Percentiles rank a stretch among this genome's conserved stretches.
These are phyloP conservation scores for Sinapis alba DNA, from an alignment of 441 rosid genomes.

Conservation along the genomic window DNA sequence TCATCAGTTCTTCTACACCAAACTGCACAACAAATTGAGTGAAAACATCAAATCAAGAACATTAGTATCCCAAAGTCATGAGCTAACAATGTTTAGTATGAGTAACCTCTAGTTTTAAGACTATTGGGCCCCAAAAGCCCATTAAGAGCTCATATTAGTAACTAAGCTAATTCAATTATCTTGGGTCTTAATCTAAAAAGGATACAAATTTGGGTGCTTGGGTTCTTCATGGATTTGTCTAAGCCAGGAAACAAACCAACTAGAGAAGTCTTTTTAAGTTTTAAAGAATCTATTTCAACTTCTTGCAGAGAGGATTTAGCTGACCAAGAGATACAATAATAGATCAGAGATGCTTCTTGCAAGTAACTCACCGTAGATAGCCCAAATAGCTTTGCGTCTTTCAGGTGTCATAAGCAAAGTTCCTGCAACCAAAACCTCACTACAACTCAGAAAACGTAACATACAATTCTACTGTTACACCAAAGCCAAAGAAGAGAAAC, in stretches of 20 bases:
- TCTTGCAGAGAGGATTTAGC: neutral
- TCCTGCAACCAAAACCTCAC: conserved; percentile 47
- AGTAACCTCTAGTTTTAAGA: neutral
- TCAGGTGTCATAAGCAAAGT: conserved; percentile 83
- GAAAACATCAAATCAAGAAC: neutral
- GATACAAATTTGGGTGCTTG: conserved; percentile 9
- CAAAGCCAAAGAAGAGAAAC: neutral
- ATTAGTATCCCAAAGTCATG: neutral
- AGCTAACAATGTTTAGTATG: conserved; percentile 12
- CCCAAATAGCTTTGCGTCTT: conserved; percentile 83
- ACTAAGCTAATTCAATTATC: conserved; percentile 14
- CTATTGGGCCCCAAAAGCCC: conserved; percentile 34
- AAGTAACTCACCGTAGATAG: conserved; percentile 72
- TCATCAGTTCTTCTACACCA: conserved; percentile 99
- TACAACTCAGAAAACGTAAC: neutral
- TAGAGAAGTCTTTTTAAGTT: conserved; percentile 4
- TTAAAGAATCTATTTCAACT: neutral
- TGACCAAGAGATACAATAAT: too few species aligned
- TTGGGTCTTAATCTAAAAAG: conserved; percentile 9
- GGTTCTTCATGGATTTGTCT: conserved; percentile 9
- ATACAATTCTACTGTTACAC: neutral
- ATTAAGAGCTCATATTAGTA: neutral
- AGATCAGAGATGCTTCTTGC: neutral
- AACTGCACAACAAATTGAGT: conserved; percentile 45
- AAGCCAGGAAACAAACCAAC: conserved; percentile 5